Conservation (phyloP, 176 grass and related monocot species). For the Avena insularis region DNA sequence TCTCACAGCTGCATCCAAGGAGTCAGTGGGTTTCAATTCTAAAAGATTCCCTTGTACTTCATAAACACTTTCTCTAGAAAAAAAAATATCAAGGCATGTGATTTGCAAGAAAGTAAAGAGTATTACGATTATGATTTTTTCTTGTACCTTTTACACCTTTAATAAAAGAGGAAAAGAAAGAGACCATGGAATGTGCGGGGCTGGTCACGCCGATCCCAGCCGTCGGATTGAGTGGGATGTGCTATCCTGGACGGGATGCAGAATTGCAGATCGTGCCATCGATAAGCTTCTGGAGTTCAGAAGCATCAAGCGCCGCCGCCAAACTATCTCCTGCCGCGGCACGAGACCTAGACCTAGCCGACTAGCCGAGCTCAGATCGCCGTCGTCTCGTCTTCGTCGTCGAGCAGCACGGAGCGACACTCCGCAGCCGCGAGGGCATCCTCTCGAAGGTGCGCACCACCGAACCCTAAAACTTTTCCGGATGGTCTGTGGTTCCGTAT, state of each 20-base stretch:
- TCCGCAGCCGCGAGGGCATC: background rate
- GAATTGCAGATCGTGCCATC: background rate
- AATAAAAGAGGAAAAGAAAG: no score
- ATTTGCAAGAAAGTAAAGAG: no score
- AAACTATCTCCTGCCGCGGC: background rate
- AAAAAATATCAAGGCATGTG: no score
- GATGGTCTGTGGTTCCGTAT: slow-evolving; percentile 13
- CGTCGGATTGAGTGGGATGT: slow-evolving; percentile 17
- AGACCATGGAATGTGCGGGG: background rate
- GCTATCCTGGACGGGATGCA: background rate
- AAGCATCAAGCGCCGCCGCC: slow-evolving; percentile 22
- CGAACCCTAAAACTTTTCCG: background rate
- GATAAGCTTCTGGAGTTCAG: slow-evolving; percentile 31
- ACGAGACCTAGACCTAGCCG: slow-evolving; percentile 19
- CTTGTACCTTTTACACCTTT: no score
- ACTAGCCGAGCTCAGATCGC: slow-evolving; percentile 6
- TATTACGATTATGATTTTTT: no score
- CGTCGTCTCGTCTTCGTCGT: background rate
- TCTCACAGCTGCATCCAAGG: no score
- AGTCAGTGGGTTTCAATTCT: no score
- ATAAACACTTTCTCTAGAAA: no score
- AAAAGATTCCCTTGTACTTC: no score
- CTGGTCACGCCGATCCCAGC: background rate
- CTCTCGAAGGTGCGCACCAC: slow-evolving; percentile 11
- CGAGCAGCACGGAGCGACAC: slow-evolving; percentile 12